Base-by-base conservation (phyloP, 73 alveolate species). In the Paramecium sonneborni region DNA sequence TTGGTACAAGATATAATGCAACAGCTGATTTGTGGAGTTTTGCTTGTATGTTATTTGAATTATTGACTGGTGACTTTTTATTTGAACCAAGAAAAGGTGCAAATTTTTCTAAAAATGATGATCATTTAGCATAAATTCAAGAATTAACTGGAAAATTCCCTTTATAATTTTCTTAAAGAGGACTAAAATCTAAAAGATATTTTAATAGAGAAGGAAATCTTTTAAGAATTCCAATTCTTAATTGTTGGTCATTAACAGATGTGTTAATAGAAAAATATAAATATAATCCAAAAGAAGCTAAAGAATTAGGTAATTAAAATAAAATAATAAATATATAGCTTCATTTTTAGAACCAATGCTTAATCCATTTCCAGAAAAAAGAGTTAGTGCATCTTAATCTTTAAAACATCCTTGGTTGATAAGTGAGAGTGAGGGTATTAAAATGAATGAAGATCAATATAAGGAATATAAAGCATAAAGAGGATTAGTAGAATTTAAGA, bases 31-130 rank as follows among this genome's bases (percentile, higher is more conserved):
- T 98, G 26, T 98, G 99, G 99, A 92, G 98, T 32, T 98, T 98
- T 94, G 99, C 99, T 28, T 97, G 99, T 85, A 96, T 97, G 97
- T 92, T 98, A 48, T 98, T 97, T 93, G 99, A 98, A 94, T 95
- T 98, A 85, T 96, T 97, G 15, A 98, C 99, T 14, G 99, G 99
- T 23, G 99, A 99, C 87, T 99, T 98, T 92, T 94, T 99, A 62
- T 99, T 99, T 94, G 99, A 97, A 84, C 99, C 99, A n/a, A 86
- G 97, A 69, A 96, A 95, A 57, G 98, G 99, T 18, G 97, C 94
- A 76, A 95, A 95, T 57, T 97, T 90, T 92, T 94, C 95, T 26
- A 98, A 98, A 87, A 97, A 98, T 94, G 99, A 98, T 92, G 98
- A 96, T 88, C 99, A 98, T 92, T 95, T 98, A 26, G 99, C 98